phyloP scores from a whole-genome alignment of 2,329 filamentous ascomycete genomes.

The Fusarium sp. region DNA sequence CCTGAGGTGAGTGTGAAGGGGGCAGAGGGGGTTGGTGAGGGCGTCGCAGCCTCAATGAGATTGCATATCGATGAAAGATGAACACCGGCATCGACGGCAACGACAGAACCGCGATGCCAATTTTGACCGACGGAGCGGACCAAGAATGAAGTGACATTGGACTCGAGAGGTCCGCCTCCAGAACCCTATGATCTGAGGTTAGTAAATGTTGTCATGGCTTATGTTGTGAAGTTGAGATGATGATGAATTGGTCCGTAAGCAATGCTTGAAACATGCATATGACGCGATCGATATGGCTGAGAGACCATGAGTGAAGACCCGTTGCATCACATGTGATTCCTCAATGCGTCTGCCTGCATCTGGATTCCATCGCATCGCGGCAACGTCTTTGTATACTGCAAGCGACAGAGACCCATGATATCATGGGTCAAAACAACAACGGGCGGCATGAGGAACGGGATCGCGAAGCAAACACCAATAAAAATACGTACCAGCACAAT shows the following conservation, averaged over 20 bases:
- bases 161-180: conserved; percentile 89
- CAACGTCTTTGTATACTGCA: conserved; percentile 5
- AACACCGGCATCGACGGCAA: conserved; percentile 95
- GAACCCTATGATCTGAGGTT: conserved; percentile 71
- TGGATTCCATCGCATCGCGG: neutral
- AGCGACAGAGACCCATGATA: neutral
- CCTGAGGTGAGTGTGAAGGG: conserved; percentile 72
- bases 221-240: neutral
- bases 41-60: conserved; percentile 74
- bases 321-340: neutral
- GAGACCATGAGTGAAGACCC: neutral
- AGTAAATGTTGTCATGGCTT: conserved; percentile 10
- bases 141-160: conserved; percentile 89
- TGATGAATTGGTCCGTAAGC: neutral
- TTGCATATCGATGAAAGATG: conserved; percentile 87
- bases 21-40: conserved; percentile 45
- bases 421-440: conserved; percentile 12
- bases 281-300: neutral
- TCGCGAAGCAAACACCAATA: conserved; percentile 15
- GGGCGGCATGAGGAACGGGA: neutral
- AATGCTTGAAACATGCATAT: neutral
- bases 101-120: conserved; percentile 85
- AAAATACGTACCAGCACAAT: conserved; percentile 75
- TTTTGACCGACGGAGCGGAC: conserved; percentile 83
- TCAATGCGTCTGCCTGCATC: neutral